Percentiles rank a stretch among this genome's conserved stretches.
Evolutionary conservation across 2,329 filamentous ascomycete species (phyloP).

Genomic region (Aspergillus jensenii): DNA sequence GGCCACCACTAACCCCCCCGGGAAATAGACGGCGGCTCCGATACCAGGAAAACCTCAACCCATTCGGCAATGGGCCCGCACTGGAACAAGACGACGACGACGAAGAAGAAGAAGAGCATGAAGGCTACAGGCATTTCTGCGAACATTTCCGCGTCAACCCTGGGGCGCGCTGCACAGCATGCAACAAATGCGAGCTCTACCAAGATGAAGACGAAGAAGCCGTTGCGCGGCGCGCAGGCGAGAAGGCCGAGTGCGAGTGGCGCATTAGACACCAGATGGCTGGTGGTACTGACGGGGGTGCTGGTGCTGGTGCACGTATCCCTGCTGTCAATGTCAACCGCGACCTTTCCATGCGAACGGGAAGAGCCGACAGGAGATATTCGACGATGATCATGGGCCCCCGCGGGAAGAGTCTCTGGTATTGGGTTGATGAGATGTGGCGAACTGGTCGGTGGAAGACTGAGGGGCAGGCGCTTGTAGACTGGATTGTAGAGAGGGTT

Average conservation of each 20-base stretch:
- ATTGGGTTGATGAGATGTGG: conserved; percentile 41
- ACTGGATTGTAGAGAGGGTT: conserved; percentile 42
- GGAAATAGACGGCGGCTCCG: conserved; percentile 11
- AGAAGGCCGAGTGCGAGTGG: conserved; percentile 72
- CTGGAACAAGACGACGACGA: conserved; percentile 19
- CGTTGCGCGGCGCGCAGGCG: conserved; percentile 66
- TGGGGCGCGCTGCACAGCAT: conserved; percentile 73
- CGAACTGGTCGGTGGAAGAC: conserved; percentile 41
- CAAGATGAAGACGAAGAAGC: conserved; percentile 70
- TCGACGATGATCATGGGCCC: conserved; percentile 7
- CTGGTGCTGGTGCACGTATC: conserved; percentile 5
- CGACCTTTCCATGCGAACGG: conserved; percentile 23
- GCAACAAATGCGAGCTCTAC: conserved; percentile 74
- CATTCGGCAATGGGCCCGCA: conserved; percentile 37
- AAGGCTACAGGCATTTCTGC: conserved; percentile 93
- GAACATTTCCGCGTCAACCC: conserved; percentile 87
- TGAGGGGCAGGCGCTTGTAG: conserved; percentile 41
- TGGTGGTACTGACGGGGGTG: no score
- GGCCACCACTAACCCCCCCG: conserved; percentile 22
- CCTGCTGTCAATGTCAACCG: conserved; percentile 27
- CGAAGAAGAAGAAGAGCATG: conserved; percentile 46
- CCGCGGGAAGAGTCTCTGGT: conserved; percentile 27
- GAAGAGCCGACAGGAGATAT: neutral
- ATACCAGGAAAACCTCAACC: conserved; percentile 32
- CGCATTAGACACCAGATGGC: conserved; percentile 58